Base-by-base conservation (phyloP, 768 basidiomycete genomes). In the Tubosaeta sp. region DNA sequence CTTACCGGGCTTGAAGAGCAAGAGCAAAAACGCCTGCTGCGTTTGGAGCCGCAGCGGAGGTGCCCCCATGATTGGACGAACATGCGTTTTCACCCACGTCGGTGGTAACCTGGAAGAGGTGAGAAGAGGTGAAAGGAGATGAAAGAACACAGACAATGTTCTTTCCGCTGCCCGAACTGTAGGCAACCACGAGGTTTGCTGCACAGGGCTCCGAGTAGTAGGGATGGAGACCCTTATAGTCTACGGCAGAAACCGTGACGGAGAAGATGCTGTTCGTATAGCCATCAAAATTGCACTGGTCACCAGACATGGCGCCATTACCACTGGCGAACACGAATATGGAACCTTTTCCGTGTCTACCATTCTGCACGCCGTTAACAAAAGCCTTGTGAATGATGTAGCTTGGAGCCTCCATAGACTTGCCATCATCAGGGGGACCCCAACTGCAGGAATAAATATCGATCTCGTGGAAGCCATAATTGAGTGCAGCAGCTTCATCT, bases 281-380 rank as follows among this genome's bases (percentile, higher is more conserved):
- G 7, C 97, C 97, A 60, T 98, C 95, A 64, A 99, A 98, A 68
- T 99, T 99, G 76, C 97, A 99, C 68, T 98, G 95, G 65, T 99
- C 97, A 16, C 88, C 91, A 50, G 80, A 78, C 8, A 79, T 80
- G 29, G 92, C 97, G 8, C 97, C 97, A 65, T 99, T 99, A 0
- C 97, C 97, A 49, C 91, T 94, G 5, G 97, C 97, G 64, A 98
- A 99, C 26, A 99, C 97, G 59, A 89, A 98, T 55, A 99, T 77
- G 31, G 89, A 92, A 1, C 97, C 97, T 64, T 90, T 92, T 22
- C 94, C 93, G 26, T 72, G 78, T 42, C 97, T 83, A 2, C 97
- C 97, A 32, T 89, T 86, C 68, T 89, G 86, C 35, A 97, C 82
- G 17, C 97, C 97, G 59, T 97, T 95, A 25, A 98, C 74, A 59